These are phyloP conservation scores for Capsicum rhomboideum DNA, from an alignment of 257 asterid genomes.

Conservation along the genomic window DNA sequence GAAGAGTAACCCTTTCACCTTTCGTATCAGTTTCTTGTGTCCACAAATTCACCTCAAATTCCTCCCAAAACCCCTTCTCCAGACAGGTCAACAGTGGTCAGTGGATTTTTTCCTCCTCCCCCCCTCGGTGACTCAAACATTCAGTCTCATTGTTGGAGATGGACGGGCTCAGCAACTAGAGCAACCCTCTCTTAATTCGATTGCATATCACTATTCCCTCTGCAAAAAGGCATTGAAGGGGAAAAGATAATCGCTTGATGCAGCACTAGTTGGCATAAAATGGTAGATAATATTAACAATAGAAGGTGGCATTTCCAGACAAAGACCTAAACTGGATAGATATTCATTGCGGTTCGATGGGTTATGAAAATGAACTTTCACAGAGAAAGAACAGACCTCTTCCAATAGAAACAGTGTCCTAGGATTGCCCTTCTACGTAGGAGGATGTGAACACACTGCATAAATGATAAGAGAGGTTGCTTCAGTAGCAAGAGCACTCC, in stretches of 20 bases:
- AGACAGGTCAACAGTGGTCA: not conserved
- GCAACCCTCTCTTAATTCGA: not conserved
- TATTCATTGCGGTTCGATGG: not conserved
- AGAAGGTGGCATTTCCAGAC: not conserved
- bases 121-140: not conserved
- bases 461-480: not conserved
- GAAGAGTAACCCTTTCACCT: not conserved
- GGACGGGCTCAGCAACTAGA: not conserved
- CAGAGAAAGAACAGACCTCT: not conserved
- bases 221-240: not conserved
- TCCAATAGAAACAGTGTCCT: not conserved
- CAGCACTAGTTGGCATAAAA: not conserved
- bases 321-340: not conserved
- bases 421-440: not conserved
- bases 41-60: not conserved
- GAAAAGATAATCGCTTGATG: not conserved
- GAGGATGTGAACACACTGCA: not conserved
- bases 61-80: not conserved
- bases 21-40: not conserved
- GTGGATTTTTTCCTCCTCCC: not conserved
- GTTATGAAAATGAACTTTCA: not conserved
- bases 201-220: not conserved
- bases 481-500: not conserved
- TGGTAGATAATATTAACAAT: not conserved
- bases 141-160: not conserved